Evolutionary conservation across 2,329 filamentous ascomycete genomes (phyloP).

Genomic region (Colletotrichum endophyticum): DNA sequence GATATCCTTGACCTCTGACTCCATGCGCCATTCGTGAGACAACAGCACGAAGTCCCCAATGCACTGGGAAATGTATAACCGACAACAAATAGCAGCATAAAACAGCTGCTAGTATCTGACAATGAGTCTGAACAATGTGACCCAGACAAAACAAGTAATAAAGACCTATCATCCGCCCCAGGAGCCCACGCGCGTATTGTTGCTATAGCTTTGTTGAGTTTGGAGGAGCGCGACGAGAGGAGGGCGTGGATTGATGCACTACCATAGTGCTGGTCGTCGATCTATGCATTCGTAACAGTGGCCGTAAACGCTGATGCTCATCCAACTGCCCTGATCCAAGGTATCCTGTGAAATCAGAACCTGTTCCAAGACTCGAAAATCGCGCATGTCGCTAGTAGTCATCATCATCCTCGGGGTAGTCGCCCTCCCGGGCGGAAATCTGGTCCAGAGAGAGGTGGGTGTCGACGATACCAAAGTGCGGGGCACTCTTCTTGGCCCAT

Average conservation of each 20-base stretch:
- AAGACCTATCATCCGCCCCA: neutral
- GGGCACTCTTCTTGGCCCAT: conserved; percentile 87
- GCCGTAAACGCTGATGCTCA: conserved; percentile 20
- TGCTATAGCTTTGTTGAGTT: neutral
- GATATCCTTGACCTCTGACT: conserved; percentile 39
- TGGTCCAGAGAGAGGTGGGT: conserved; percentile 56
- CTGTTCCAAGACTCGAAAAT: conserved; percentile 22
- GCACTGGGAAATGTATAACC: conserved; percentile 15
- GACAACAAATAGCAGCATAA: conserved; percentile 15
- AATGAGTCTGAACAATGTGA: neutral
- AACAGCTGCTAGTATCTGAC: conserved; percentile 13
- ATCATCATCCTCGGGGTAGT: conserved; percentile 34
- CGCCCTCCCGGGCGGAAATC: conserved; percentile 31
- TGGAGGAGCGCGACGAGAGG: neutral
- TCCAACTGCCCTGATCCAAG: conserved; percentile 24
- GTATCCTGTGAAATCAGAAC: conserved; percentile 27
- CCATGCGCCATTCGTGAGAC: conserved; percentile 46
- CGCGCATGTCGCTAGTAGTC: conserved; percentile 16
- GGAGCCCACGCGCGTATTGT: neutral
- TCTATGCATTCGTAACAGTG: conserved; percentile 38
- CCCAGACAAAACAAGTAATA: conserved; percentile 9
- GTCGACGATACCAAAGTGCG: conserved; percentile 59
- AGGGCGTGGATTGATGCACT: neutral
- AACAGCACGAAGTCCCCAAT: conserved; percentile 19
- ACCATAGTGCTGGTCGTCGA: conserved; percentile 24